Conservation (phyloP, 371 early-diverging fungal species). For the Haplosporangium sp. region DNA sequence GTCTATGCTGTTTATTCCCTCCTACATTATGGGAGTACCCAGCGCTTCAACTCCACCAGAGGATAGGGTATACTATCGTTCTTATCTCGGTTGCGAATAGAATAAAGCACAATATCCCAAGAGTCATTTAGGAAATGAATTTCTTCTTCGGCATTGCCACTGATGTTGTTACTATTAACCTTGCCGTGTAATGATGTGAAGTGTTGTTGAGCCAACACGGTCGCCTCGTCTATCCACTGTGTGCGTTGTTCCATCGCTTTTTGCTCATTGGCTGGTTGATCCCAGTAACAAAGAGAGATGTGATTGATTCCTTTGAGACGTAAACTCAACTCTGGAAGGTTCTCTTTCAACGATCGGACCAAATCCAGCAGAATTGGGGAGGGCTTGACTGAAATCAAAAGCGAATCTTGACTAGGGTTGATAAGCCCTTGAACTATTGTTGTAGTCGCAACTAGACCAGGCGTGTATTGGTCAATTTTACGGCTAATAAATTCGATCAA, state of each 20-base stretch:
- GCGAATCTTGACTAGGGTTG: constrained; percentile 16
- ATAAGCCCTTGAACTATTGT: constrained; percentile 14
- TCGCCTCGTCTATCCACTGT: constrained; percentile 16
- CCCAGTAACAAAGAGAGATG: constrained; percentile 48
- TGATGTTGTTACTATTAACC: neutral
- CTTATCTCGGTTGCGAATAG: constrained; percentile 28
- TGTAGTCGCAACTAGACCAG: neutral
- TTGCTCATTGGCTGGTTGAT: constrained; percentile 5
- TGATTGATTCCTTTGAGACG: constrained; percentile 40
- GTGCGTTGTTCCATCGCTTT: neutral
- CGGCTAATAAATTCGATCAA: constrained; percentile 12
- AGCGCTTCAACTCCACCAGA: constrained; percentile 29
- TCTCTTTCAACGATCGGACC: neutral
- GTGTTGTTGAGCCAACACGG: neutral
- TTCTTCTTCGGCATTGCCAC: neutral
- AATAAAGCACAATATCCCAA: constrained; percentile 44
- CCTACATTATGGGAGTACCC: constrained; percentile 14
- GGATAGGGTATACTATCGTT: constrained; percentile 11
- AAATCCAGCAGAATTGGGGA: constrained; percentile 10
- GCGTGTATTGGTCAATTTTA: neutral
- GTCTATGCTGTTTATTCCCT: neutral
- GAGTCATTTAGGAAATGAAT: constrained; percentile 10
- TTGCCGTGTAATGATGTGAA: constrained; percentile 3
- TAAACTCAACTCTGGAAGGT: constrained; percentile 31
- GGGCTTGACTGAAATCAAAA: constrained; percentile 25